Evolutionary conservation across 345 rosid species (phyloP).

Genomic region (Streptanthus diversifolius): DNA sequence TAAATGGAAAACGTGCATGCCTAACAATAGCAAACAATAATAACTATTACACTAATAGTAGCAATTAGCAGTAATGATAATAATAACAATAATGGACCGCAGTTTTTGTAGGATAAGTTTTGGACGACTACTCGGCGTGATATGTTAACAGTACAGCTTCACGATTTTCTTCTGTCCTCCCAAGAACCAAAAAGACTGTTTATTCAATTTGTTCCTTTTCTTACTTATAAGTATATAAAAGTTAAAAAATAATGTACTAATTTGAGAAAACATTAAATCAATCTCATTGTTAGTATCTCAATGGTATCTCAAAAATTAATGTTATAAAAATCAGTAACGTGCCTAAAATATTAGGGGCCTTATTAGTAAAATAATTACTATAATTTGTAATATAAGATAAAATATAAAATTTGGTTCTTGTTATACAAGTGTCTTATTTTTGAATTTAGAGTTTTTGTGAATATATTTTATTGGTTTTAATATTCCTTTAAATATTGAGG

Average conservation of each 20-base stretch:
- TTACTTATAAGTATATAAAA: not conserved
- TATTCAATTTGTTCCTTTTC: not conserved
- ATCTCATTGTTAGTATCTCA: too few species aligned
- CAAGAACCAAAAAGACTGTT: not conserved
- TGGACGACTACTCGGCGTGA: slow-evolving; percentile 22
- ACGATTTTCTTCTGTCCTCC: not conserved
- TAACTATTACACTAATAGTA: slow-evolving; percentile 5
- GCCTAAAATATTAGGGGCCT: too few species aligned
- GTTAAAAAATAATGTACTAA: too few species aligned
- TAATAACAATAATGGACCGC: slow-evolving; percentile 14
- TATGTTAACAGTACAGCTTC: slow-evolving; percentile 6
- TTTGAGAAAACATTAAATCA: not conserved
- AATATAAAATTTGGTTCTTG: too few species aligned
- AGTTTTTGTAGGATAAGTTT: slow-evolving; percentile 9
- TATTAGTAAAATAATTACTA: too few species aligned
- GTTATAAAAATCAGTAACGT: too few species aligned
- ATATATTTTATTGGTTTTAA: too few species aligned
- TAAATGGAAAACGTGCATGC: slow-evolving; percentile 27
- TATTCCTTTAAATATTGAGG: too few species aligned
- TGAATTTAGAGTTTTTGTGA: too few species aligned
- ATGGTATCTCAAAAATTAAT: too few species aligned
- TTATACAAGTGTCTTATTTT: too few species aligned
- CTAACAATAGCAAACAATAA: slow-evolving; percentile 20
- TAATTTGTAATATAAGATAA: too few species aligned
- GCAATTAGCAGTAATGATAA: not conserved